phyloP scores from a whole-genome alignment of 805 yeast genomes.

The Ogataea paraovalis region DNA sequence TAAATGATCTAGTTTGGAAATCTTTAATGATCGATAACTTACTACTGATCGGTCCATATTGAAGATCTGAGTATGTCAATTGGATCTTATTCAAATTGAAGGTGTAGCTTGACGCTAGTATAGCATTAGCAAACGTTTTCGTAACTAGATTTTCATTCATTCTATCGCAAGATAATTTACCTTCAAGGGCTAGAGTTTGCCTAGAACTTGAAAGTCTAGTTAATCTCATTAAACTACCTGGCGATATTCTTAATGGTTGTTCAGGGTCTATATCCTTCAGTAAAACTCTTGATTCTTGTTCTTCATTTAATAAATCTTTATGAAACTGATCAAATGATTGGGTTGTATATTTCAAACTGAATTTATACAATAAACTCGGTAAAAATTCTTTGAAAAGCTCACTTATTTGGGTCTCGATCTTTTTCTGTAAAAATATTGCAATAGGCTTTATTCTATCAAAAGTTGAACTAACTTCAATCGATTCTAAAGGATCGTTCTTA shows the following conservation, averaged over 20 bases:
- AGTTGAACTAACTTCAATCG: constrained; percentile 78
- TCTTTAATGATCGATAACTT: constrained; percentile 39
- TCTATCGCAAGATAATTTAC: constrained; percentile 33
- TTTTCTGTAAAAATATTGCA: constrained; percentile 77
- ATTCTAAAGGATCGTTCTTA: constrained; percentile 83
- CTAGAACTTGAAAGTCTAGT: constrained; percentile 69
- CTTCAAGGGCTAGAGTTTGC: constrained; percentile 68
- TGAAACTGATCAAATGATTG: constrained; percentile 35
- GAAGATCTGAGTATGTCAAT: constrained; percentile 28
- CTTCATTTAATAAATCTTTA: constrained; percentile 29
- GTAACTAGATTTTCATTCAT: constrained; percentile 32
- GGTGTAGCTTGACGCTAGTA: constrained; percentile 25
- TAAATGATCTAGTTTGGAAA: constrained; percentile 42
- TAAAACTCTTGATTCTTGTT: constrained; percentile 37
- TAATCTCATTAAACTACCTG: constrained; percentile 64
- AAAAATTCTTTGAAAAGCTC: constrained; percentile 79
- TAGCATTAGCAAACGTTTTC: constrained; percentile 30
- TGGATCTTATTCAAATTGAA: constrained; percentile 31
- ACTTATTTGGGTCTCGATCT: constrained; percentile 76
- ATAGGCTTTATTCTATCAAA: constrained; percentile 81
- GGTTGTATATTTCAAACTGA: constrained; percentile 62
- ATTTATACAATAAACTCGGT: constrained; percentile 74
- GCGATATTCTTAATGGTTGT: constrained; percentile 52
- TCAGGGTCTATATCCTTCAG: constrained; percentile 52
- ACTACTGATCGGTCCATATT: constrained; percentile 31